These are phyloP conservation scores for Carpinus fangiana DNA, from an alignment of 306 rosid species.

Conservation along the genomic window DNA sequence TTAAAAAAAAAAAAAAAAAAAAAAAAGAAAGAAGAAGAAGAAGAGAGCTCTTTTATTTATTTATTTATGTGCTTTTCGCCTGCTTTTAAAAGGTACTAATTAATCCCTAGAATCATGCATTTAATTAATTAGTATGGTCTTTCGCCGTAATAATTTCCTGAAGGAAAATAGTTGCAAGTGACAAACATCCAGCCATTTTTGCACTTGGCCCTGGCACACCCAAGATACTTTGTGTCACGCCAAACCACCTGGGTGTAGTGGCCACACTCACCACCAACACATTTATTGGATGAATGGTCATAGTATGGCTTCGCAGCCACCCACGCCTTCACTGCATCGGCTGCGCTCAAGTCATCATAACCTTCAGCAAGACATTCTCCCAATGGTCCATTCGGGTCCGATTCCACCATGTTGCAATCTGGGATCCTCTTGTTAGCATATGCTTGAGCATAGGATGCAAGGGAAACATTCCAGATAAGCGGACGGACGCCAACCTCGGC, in stretches of 20 bases:
- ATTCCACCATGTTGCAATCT: slow-evolving; percentile 44
- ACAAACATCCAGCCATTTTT: slow-evolving; percentile 13
- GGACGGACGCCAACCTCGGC: slow-evolving; percentile 37
- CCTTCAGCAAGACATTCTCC: slow-evolving; percentile 68
- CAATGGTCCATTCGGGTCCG: slow-evolving; percentile 54
- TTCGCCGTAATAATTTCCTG: slow-evolving; percentile 5
- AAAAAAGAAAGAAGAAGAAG: too few species aligned
- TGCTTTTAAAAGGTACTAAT: too few species aligned
- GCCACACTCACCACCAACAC: slow-evolving; percentile 2
- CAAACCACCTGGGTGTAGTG: slow-evolving; percentile 39
- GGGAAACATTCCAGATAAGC: slow-evolving; percentile 46
- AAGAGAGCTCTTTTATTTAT: too few species aligned
- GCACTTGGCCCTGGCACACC: slow-evolving; percentile 25
- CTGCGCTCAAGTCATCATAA: slow-evolving; percentile 32
- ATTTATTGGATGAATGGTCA: slow-evolving; percentile 14
- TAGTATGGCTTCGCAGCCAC: slow-evolving; percentile 50
- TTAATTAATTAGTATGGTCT: slow-evolving; percentile 6
- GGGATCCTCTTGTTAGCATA: slow-evolving; percentile 40
- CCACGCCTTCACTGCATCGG: slow-evolving; percentile 59
- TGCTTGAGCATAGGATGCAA: slow-evolving; percentile 50
- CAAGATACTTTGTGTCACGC: background rate
- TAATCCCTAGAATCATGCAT: too few species aligned
- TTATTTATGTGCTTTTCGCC: too few species aligned
- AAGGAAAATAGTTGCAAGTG: slow-evolving; percentile 30
- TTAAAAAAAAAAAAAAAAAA: too few species aligned